Evolutionary conservation across 768 basidiomycete species (phyloP).

Genomic region (Leccinum ochraceum): DNA sequence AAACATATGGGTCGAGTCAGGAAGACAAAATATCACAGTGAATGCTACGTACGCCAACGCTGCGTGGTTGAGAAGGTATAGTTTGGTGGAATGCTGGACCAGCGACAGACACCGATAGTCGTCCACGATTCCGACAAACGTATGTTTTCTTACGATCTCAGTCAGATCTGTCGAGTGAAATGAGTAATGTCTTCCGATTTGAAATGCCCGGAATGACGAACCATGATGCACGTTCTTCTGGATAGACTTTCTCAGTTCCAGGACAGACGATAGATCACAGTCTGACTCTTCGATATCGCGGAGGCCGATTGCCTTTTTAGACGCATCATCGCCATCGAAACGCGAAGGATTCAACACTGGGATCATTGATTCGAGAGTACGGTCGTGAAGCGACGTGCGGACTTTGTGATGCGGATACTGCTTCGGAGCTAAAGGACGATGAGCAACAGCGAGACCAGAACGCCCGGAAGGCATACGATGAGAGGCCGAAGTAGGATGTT

Average conservation of each 20-base stretch:
- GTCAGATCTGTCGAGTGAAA: slow-evolving; percentile 57
- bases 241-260: slow-evolving; percentile 58
- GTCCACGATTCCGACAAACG: slow-evolving; percentile 92
- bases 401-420: slow-evolving; percentile 80
- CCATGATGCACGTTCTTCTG: slow-evolving; percentile 67
- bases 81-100: slow-evolving; percentile 83
- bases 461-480: slow-evolving; percentile 23
- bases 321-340: slow-evolving; percentile 28
- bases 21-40: not conserved
- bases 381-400: slow-evolving; percentile 80
- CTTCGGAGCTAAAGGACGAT: slow-evolving; percentile 41
- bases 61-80: slow-evolving; percentile 89
- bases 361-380: slow-evolving; percentile 96
- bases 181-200: not conserved
- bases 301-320: slow-evolving; percentile 32
- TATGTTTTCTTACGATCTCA: slow-evolving; percentile 84
- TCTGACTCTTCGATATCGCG: slow-evolving; percentile 70
- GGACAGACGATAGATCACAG: slow-evolving; percentile 76
- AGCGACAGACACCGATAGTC: slow-evolving; percentile 70
- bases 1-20: not conserved
- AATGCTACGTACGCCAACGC: slow-evolving; percentile 67
- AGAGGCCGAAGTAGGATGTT: slow-evolving; percentile 24
- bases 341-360: slow-evolving; percentile 60
- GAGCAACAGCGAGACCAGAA: slow-evolving; percentile 1
- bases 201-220: slow-evolving; percentile 37